Evolutionary conservation across 257 asterid species (phyloP), one percentile per base, ranked within the genome.

Genomic region (Primulina huaijiensis): DNA sequence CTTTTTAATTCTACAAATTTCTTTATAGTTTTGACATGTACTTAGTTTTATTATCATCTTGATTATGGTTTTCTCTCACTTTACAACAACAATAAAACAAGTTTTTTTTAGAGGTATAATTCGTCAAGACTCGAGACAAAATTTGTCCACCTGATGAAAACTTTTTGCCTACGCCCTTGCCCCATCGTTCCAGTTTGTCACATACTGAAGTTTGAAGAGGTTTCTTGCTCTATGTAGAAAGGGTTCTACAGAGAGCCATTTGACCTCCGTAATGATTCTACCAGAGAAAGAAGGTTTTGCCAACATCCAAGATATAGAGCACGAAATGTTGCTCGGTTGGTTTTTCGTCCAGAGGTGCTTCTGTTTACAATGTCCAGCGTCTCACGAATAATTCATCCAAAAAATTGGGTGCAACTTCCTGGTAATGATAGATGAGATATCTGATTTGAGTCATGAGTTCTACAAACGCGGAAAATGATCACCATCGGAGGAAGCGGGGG

Each of bases 291-390:
- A 27, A 81, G 76, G 9, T 55, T 64, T 31, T 4, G 14, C 0
- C n/a, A n/a, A n/a, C n/a, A n/a, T n/a, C 85, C 85, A 0, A 75
- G 78, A 21, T 68, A 81, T 62, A 81, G 31, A 3, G 74, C 34
- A 4, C 52, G 8, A 21, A 78, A 75, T 2, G 73, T 4, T 0
- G 66, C 74, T 9, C 77, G 60, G 16, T 64, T 80, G 1, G 74
- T 33, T 21, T 60, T 74, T 1, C 23, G 27, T 2, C 38, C 14
- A 0, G 20, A 29, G 2, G 12, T 60, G 2, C 23, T 0, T 2
- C 29, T 11, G 4, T 69, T 57, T 17, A 63, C 61, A 4, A 70
- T 52, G 4, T 59, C 69, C 20, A 77, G 16, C 19, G 64, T 27
- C 81, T 67, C 23, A 77, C 57, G 62, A 67, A 72, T 12, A 72